These are phyloP conservation scores for Poteriospumella lacustris DNA, from an alignment of 108 stramenopile species.

Conservation along the genomic window DNA sequence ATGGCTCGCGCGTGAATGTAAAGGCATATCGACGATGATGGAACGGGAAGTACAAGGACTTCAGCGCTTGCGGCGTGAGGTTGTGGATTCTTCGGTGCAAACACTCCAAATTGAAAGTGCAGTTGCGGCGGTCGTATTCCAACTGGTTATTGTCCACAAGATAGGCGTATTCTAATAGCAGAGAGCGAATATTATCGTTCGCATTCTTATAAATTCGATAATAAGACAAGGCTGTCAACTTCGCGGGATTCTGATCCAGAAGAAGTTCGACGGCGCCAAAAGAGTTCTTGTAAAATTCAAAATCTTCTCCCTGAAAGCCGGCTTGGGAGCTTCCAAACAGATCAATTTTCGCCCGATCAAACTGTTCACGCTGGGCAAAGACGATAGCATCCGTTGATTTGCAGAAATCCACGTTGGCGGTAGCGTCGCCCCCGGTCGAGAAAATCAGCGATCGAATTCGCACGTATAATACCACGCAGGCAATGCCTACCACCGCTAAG, in stretches of 20 bases:
- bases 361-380: neutral
- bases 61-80: neutral
- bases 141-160: neutral
- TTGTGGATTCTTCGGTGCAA: neutral
- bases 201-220: neutral
- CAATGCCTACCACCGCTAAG: too few relatives aligned
- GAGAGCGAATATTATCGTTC: neutral
- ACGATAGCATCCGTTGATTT: neutral
- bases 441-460: too few relatives aligned
- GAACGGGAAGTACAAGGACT: neutral
- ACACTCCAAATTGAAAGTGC: neutral
- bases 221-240: neutral
- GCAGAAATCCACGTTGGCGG: too few relatives aligned
- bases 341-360: neutral
- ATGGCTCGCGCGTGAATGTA: neutral
- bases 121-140: neutral
- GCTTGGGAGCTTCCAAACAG: neutral
- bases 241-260: neutral
- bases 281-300: neutral
- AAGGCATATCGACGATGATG: neutral
- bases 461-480: too few relatives aligned
- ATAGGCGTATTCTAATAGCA: neutral
- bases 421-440: too few relatives aligned
- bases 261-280: neutral
- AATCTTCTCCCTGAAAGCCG: neutral